Base-by-base conservation (phyloP, 768 basidiomycete species). In the Boletus pseudo-olivaceus region DNA sequence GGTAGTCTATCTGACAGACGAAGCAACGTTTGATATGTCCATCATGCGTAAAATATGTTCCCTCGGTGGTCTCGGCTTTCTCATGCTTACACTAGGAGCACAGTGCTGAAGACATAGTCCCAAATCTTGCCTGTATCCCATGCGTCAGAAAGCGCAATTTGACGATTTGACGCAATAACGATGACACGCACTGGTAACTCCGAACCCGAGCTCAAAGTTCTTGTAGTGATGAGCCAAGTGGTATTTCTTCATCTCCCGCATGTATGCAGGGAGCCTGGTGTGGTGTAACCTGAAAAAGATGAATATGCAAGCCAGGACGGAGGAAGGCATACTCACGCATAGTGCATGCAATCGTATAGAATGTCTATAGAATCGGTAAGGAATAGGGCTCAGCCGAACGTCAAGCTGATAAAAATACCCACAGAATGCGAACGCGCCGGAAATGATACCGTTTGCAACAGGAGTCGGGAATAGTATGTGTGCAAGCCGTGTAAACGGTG, bases 161-260 rank as follows among this genome's bases (percentile, higher is more conserved):
- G 23, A 23, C 15, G 41, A 33, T 8, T 50, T 4, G 44, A 40
- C 35, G 2, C 35, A 17, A 9, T 40, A 7, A 34, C 23, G 26
- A 49, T 17, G 40, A 35, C 14, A 73, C 83, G 49, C 63, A 89
- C 90, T 93, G 7, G 95, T 98, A 11, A 98, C 95, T 32, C 96
- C 95, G 67, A 95, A 98, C 17, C 94, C 95, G 41, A 98, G 87
- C 67, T 97, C 93, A 69, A 93, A 96, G 76, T 97, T 96, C 74
- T 97, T 97, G 78, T 96, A 97, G 70, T 98, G 96, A 67, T 98
- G 95, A 7, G 93, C 94, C 58, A 99, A 82, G 64, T 99, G 97
- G 67, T 98, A 98, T 68, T 90, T 90, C 78, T 99, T 99, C 89
- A 91, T 88, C 67, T 93, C 88, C 54, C 79, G 80, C 73, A 98